Evolutionary conservation across 1,139 yeast genomes (phyloP).

Genomic region (Protomyces gravidus): DNA sequence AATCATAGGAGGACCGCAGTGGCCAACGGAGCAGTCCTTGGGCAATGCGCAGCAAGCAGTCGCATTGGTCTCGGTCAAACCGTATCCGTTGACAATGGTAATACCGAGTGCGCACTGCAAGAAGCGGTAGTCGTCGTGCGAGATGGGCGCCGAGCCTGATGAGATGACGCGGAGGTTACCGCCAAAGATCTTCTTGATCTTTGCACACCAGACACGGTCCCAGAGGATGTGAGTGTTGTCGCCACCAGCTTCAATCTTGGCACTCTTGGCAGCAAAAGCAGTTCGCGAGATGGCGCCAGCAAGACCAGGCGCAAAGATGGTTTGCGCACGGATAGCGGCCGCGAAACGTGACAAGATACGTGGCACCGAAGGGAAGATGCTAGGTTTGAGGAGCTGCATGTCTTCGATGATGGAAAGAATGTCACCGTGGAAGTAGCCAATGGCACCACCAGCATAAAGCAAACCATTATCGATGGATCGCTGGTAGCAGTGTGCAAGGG

Average conservation of each 20-base stretch:
- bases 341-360: constrained; percentile 62
- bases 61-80: constrained; percentile 70
- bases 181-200: constrained; percentile 47
- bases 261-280: constrained; percentile 45
- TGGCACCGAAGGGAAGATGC: constrained; percentile 57
- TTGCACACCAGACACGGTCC: constrained; percentile 51
- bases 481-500: constrained; percentile 69
- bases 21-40: constrained; percentile 49
- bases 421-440: constrained; percentile 50
- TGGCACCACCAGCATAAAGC: constrained; percentile 39
- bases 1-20: constrained; percentile 59
- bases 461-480: constrained; percentile 39
- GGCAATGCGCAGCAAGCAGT: constrained; percentile 53
- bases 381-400: constrained; percentile 53
- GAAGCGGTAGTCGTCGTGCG: constrained; percentile 56
- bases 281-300: constrained; percentile 43
- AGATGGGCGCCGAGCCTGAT: constrained; percentile 74
- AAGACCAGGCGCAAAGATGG: constrained; percentile 42
- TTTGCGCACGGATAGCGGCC: constrained; percentile 47
- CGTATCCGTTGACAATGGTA: constrained; percentile 69
- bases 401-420: constrained; percentile 52
- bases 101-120: constrained; percentile 58
- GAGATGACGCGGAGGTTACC: constrained; percentile 56
- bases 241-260: constrained; percentile 42
- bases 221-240: constrained; percentile 43